Evolutionary conservation across 2,329 filamentous ascomycete species (phyloP).

Genomic region (Boeremia lycopersici): DNA sequence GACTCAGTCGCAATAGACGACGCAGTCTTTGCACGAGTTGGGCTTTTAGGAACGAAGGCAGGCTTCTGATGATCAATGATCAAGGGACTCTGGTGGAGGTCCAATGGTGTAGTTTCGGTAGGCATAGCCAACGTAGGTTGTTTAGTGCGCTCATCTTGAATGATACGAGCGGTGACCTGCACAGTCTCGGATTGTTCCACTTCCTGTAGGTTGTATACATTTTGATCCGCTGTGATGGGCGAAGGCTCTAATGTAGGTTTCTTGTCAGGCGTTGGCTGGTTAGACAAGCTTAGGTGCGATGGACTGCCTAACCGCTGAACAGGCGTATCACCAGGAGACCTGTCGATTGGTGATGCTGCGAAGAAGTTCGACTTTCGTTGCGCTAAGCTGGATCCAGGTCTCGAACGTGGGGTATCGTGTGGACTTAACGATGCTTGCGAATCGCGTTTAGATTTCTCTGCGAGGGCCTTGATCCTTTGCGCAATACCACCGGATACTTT

Average conservation of each 20-base stretch:
- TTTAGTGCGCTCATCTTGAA: conserved; percentile 63
- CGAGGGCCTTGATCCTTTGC: conserved; percentile 89
- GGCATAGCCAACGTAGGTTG: conserved; percentile 44
- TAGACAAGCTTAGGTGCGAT: conserved; percentile 34
- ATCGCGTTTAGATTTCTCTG: conserved; percentile 70
- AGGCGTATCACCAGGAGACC: conserved; percentile 33
- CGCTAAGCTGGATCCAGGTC: conserved; percentile 37
- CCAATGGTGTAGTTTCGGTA: conserved; percentile 59
- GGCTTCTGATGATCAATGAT: conserved; percentile 66
- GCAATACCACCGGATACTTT: conserved; percentile 91
- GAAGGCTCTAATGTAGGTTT: conserved; percentile 23
- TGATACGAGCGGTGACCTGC: conserved; percentile 85
- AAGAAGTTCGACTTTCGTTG: conserved; percentile 49
- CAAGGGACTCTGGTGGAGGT: conserved; percentile 63
- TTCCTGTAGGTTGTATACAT: conserved; percentile 51
- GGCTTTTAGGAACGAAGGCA: conserved; percentile 28
- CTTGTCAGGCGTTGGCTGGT: conserved; percentile 36
- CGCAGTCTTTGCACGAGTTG: conserved; percentile 32
- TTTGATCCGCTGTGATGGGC: conserved; percentile 25
- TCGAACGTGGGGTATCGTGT: conserved; percentile 15
- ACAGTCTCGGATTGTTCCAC: conserved; percentile 70
- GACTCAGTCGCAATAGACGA: conserved; percentile 29
- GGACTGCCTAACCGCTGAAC: conserved; percentile 39
- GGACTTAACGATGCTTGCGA: conserved; percentile 35
- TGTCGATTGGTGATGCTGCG: conserved; percentile 37